Evolutionary conservation across 2,329 filamentous ascomycete genomes (phyloP), one percentile per base, ranked within the genome.

Genomic region (Byssoonygena ceratinophila): DNA sequence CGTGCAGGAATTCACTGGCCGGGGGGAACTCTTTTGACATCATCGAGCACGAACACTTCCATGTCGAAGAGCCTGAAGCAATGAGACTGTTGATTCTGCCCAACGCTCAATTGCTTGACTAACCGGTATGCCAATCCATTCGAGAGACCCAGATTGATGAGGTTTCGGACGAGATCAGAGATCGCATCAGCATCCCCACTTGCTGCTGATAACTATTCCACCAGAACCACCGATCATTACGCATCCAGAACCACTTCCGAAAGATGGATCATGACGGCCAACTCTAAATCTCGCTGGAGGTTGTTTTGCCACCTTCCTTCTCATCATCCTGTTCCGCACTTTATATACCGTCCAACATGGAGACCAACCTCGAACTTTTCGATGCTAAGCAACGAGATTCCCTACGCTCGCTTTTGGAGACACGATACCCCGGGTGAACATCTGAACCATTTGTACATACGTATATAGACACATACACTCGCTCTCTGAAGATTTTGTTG

Each of bases 401-500:
- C 22, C 20, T 23, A 12, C 4, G 6, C n/a, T 20, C 20, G 12
- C 20, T 23, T 23, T 25, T 6, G 40, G 14, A 44, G 8, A 27
- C 20, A 44, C 25, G 25, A n/a, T n/a, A 5, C 4, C 11, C 18
- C 14, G 7, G 20, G 11, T 2, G 22, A 25, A 41, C 27, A 20
- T 32, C 16, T 18, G 3, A 32, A 6, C 14, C 18, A 12, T 12
- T 20, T 6, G 23, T 37, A 2, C 16, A 36, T 47, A 12, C 37
- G 45, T 36, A 47, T 36, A 47, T 47, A 47, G 45, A 37, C n/a
- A 25, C 32, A 47, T 37, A 36, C 44, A 22, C 22, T 46, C 29
- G 9, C 16, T 46, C 4, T 5, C 9, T 34, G 3, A 18, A 37
- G 18, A 12, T 40, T 40, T 23, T 7, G 18, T 18, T 12, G 11